A percentile compares a stretch with the other conserved stretches of the same genome.
These are phyloP conservation scores for Xylaria sp. DNA, from an alignment of 2,329 filamentous ascomycete genomes.

Conservation along the genomic window DNA sequence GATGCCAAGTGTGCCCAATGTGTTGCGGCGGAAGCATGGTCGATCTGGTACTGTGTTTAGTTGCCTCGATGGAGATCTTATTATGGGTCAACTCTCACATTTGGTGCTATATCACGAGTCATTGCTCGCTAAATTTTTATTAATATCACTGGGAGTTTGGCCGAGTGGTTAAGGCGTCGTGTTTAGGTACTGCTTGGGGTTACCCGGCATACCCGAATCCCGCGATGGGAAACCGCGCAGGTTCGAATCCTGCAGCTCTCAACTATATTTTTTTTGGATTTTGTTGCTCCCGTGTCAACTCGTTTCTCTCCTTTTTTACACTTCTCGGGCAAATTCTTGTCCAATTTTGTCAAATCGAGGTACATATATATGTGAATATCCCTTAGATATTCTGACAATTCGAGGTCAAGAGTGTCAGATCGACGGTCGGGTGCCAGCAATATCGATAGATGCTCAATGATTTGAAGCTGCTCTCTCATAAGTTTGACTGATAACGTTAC, in stretches of 20 bases:
- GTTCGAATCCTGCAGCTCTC: constrained; percentile 21
- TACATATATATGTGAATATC: no score
- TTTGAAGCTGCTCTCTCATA: no score
- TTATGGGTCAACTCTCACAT: neutral
- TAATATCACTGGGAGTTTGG: constrained; percentile 14
- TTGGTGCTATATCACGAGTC: neutral
- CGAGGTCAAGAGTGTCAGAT: no score
- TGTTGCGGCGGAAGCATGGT: no score
- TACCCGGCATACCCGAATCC: constrained; percentile 9
- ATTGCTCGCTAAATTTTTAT: neutral
- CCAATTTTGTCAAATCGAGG: neutral
- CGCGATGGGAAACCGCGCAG: constrained; percentile 20
- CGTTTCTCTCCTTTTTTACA: neutral
- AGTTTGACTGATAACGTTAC: no score
- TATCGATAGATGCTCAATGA: no score
- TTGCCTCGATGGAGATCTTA: no score
- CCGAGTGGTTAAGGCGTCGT: constrained; percentile 20
- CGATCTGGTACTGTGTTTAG: no score
- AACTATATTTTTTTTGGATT: neutral
- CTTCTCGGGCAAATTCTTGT: neutral
- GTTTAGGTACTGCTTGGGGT: constrained; percentile 12
- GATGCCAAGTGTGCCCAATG: no score
- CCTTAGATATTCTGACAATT: no score
- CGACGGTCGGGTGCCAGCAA: no score
- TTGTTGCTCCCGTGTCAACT: neutral